These are phyloP conservation scores for Venturia asperata DNA, from an alignment of 2,329 filamentous ascomycete species.

Conservation along the genomic window DNA sequence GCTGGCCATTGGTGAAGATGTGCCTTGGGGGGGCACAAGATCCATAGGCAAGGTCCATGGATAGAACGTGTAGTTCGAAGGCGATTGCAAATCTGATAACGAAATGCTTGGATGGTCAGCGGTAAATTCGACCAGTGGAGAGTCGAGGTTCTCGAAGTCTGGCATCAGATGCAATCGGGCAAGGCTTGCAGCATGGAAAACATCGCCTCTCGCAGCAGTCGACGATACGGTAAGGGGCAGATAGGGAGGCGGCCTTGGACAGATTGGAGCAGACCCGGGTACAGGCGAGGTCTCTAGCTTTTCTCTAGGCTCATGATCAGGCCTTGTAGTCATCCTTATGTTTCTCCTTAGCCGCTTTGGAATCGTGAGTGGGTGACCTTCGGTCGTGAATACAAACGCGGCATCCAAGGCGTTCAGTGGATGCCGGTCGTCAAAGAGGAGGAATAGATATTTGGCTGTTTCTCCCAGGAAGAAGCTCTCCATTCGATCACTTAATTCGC, in stretches of 20 bases:
- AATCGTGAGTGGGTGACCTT: slow-evolving; percentile 87
- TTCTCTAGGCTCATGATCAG: slow-evolving; percentile 21
- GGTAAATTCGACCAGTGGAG: slow-evolving; percentile 48
- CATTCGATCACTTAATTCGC: slow-evolving; percentile 89
- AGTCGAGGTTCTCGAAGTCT: slow-evolving; percentile 49
- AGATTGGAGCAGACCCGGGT: slow-evolving; percentile 44
- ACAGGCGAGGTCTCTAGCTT: slow-evolving; percentile 17
- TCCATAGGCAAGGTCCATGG: slow-evolving; percentile 83
- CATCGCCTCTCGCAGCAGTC: slow-evolving; percentile 68
- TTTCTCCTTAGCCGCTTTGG: slow-evolving; percentile 41
- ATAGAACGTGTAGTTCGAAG: slow-evolving; percentile 75
- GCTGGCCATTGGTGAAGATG: slow-evolving; percentile 64
- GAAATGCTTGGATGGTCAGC: slow-evolving; percentile 49
- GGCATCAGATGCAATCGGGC: slow-evolving; percentile 74
- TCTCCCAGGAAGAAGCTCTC: slow-evolving; percentile 98
- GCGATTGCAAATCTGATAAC: slow-evolving; percentile 49
- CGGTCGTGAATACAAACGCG: slow-evolving; percentile 88
- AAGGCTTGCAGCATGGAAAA: slow-evolving; percentile 84
- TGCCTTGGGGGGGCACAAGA: slow-evolving; percentile 68
- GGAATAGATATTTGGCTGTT: slow-evolving; percentile 90
- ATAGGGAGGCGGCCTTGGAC: slow-evolving; percentile 54
- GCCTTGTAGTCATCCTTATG: background rate
- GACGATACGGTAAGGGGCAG: slow-evolving; percentile 68
- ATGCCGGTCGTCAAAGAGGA: slow-evolving; percentile 80
- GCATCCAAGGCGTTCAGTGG: slow-evolving; percentile 81